Evolutionary conservation across 2,329 filamentous ascomycete species (phyloP), one percentile per base, ranked within the genome.

Genomic region (Tolypocladium nubicola): DNA sequence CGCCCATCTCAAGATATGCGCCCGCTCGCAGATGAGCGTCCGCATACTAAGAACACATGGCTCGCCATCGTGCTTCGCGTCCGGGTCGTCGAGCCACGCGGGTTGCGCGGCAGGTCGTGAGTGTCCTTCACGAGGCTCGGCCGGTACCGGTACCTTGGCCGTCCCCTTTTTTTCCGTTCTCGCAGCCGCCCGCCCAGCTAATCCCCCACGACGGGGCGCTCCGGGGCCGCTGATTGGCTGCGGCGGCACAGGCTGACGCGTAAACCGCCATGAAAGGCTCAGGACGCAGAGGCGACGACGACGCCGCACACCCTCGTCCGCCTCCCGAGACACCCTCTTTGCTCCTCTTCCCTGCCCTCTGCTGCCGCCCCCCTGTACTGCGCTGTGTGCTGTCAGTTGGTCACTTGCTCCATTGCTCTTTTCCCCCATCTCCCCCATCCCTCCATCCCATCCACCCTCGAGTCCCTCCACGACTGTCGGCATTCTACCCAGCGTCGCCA

Each of bases 181-280:
- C 49, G 49, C 45, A 43, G 54, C 41, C 57, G 54, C 52, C 54
- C 47, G 39, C 56, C 55, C 30, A 50, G 53, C 53, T n/a, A 23
- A 37, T 47, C 41, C 59, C 53, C 58, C 60, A 57, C 58, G 45
- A 30, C 10, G 26, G 45, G 52, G 30, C 45, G 14, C 16, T 52
- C 52, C 37, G 55, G 54, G 37, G 33, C 47, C 60, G 23, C 35
- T 68, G 60, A 71, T 71, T 71, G 70, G 70, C 52, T 58, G 61
- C 59, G 52, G 55, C 23, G 57, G 54, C 58, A 62, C 60, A 61
- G 64, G 70, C 70, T 72, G 70, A 72, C 70, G 70, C 70, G 70
- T 71, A 71, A 70, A 70, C 68, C 69, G 65, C 63, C 65, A 65
- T 67, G 30, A 33, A 26, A 26, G 41, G 41, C 63, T n/a, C 45